Evolutionary conservation across 176 grass and related monocot species (phyloP).

Genomic region (Carex scoparia): DNA sequence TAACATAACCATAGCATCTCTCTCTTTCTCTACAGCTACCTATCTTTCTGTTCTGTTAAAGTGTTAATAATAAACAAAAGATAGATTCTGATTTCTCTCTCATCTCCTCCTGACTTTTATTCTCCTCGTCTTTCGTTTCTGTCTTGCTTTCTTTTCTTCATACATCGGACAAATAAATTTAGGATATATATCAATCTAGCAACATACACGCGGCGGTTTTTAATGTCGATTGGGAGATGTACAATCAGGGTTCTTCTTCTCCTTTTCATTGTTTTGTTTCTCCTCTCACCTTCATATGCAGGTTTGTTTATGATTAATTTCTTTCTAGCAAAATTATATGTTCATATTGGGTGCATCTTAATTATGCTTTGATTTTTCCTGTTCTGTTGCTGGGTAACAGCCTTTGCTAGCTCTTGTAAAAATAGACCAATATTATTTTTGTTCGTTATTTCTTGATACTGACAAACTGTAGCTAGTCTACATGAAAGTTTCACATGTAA

Average conservation of each 20-base stretch:
- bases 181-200: not conserved
- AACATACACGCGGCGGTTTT: not conserved
- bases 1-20: not conserved
- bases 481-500: not conserved
- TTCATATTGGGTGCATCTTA: not conserved
- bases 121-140: not conserved
- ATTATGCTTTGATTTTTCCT: not conserved
- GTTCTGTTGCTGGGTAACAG: not conserved
- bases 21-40: not conserved
- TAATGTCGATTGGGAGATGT: conserved; percentile 24
- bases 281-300: conserved; percentile 31
- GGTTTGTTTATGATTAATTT: not conserved
- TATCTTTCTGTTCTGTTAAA: conserved; percentile 8
- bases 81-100: not conserved
- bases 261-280: conserved; percentile 3
- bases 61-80: conserved; percentile 23
- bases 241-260: conserved; percentile 8
- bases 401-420: too few relatives aligned
- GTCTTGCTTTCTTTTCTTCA: not conserved
- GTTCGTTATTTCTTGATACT: not conserved
- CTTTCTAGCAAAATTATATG: not conserved
- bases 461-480: not conserved
- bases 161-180: not conserved
- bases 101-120: not conserved
- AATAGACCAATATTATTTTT: not conserved